These are phyloP conservation scores for Ilyonectria sp. DNA, from an alignment of 2,329 filamentous ascomycete genomes.

Conservation along the genomic window DNA sequence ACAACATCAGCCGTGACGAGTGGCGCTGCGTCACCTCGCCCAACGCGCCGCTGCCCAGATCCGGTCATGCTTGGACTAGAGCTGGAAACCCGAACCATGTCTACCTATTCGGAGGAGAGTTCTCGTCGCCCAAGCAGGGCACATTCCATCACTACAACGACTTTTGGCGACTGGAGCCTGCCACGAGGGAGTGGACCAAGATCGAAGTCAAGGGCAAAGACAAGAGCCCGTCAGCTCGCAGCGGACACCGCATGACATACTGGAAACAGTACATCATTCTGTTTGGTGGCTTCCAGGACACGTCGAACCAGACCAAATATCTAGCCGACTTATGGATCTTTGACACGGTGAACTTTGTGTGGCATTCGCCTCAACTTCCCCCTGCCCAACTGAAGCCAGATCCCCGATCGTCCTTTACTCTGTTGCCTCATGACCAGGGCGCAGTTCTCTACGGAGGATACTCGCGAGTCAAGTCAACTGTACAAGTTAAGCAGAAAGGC, in stretches of 20 bases:
- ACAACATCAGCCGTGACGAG: conserved; percentile 86
- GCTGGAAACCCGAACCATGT: conserved; percentile 88
- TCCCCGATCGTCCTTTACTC: conserved; percentile 89
- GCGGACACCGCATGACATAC: conserved; percentile 95
- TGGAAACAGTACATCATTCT: conserved; percentile 97
- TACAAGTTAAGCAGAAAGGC: conserved; percentile 71
- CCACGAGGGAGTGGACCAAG: conserved; percentile 89
- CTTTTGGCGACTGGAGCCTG: conserved; percentile 93
- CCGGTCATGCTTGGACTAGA: conserved; percentile 94
- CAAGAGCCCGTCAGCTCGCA: conserved; percentile 85
- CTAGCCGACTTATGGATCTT: conserved; percentile 96
- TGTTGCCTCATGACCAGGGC: conserved; percentile 91
- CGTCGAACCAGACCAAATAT: conserved; percentile 94
- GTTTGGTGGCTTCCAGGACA: conserved; percentile 98
- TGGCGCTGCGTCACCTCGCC: conserved; percentile 93
- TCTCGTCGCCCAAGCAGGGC: conserved; percentile 95
- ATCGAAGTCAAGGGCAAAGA: conserved; percentile 85
- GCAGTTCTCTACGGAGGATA: conserved; percentile 95
- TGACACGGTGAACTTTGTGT: conserved; percentile 88
- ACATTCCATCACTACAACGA: conserved; percentile 99
- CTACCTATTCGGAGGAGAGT: conserved; percentile 96
- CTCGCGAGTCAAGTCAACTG: conserved; percentile 86
- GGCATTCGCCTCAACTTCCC: conserved; percentile 84
- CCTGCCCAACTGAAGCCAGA: conserved; percentile 90
- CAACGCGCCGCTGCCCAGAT: conserved; percentile 91